Base-by-base conservation (phyloP, 163 green algal genomes). In the Trebouxia gelatinosa region DNA sequence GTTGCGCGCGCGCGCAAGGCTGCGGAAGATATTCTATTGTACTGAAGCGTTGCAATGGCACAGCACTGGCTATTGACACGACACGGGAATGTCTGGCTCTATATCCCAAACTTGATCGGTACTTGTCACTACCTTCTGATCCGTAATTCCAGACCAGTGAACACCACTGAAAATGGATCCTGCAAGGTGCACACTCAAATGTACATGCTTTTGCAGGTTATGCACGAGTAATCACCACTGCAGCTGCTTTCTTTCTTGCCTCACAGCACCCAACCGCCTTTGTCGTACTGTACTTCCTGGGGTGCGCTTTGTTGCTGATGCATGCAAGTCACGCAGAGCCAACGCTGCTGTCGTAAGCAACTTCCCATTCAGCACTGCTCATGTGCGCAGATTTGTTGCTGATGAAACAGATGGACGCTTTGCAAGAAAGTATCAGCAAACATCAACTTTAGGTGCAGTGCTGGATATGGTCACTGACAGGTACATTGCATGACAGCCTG, bases 391-490 rank as follows among this genome's bases (percentile, higher is more conserved):
- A 6, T 99, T 99, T 80, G 91, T 96, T 7, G 95, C 89, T 64
- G 96, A 99, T 75, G 96, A 98, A 77, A 83, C 98, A 50, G 96
- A 99, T 78, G 96, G 96, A 0, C 85, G 93, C 5, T 94, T 93
- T 75, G 96, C 96, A 0, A 83, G 94, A 31, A 85, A 87, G 77
- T 90, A 98, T 23, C 84, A 93, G 70, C 96, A 99, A 75, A 92
- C 86, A 0, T 96, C 90, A 31, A 97, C 88, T 7, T 86, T 98
- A 16, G 96, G 96, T 2, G 89, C 89, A 11, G 92, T 98, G 31
- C 85, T 99, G 2, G 96, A 99, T 82, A 99, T 99, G 96, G 94
- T 99, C 6, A 99, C 95, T 3, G 95, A 98, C 88, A 92, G 92
- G 90, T 89, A 40, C 21, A 21, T 7, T n/a, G n/a, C n/a, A n/a